Percentiles rank a stretch among this genome's conserved stretches.
phyloP scores from a whole-genome alignment of 2,329 filamentous ascomycete species.

The Ascochyta clinopodiicola region DNA sequence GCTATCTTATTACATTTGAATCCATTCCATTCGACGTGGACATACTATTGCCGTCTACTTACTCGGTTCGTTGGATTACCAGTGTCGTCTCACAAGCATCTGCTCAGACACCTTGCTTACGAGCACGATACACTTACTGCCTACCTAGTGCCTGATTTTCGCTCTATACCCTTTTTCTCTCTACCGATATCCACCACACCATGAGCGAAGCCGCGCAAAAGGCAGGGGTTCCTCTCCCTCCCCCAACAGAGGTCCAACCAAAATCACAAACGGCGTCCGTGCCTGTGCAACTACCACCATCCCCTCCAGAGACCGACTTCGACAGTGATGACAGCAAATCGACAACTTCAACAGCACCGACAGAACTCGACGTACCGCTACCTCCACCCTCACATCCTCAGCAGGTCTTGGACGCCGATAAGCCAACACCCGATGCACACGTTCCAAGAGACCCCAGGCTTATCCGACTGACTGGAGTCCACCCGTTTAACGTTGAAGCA shows the following conservation, averaged over 20 bases:
- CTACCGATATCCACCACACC: not conserved
- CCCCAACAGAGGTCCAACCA: conserved; percentile 23
- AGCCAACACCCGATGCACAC: conserved; percentile 82
- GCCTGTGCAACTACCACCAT: conserved; percentile 37
- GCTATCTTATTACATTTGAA: conserved; percentile 4
- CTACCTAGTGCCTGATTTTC: not conserved
- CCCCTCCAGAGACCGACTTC: conserved; percentile 45
- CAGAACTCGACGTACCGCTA: conserved; percentile 62
- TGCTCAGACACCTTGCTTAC: not conserved
- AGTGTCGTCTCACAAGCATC: not conserved
- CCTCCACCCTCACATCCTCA: conserved; percentile 70
- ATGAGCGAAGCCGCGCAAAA: conserved; percentile 30
- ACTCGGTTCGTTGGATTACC: not conserved
- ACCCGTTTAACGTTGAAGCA: conserved; percentile 90
- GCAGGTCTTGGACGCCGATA: conserved; percentile 73
- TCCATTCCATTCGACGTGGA: conserved; percentile 6
- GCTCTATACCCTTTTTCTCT: conserved; percentile 5
- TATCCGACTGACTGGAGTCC: conserved; percentile 84
- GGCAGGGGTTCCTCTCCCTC: conserved; percentile 24
- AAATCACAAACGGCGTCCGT: conserved; percentile 25
- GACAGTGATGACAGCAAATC: conserved; percentile 38
- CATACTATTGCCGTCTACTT: not conserved
- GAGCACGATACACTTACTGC: not conserved
- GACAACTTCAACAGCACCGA: conserved; percentile 19
- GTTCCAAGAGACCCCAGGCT: conserved; percentile 80